Percentiles rank a stretch among this genome's conserved stretches.
Conservation (phyloP, 495 filamentous ascomycete species). For the Poronia punctata region DNA sequence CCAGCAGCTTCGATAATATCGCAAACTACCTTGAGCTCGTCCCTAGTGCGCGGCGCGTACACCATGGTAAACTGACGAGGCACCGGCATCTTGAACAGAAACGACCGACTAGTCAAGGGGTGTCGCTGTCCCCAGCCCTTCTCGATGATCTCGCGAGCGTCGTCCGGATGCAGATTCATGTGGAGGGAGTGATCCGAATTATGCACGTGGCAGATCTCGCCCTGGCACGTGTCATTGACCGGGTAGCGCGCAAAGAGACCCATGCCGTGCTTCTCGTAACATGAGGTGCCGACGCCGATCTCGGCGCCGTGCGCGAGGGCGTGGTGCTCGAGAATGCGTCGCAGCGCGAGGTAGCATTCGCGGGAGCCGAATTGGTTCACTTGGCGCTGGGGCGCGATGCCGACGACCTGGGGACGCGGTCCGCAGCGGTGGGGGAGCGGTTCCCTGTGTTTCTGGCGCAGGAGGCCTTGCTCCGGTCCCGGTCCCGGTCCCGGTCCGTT, state of each 20-base stretch:
- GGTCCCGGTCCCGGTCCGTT: too few relatives aligned
- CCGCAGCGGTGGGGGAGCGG: constrained; percentile 53
- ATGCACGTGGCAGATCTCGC: constrained; percentile 80
- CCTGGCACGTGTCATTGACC: constrained; percentile 58
- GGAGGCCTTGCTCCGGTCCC: too few relatives aligned
- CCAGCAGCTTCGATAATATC: constrained; percentile 64
- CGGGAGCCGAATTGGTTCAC: constrained; percentile 53
- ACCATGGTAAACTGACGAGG: constrained; percentile 70
- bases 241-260: constrained; percentile 59
- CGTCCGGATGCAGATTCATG: constrained; percentile 67
- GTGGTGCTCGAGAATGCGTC: constrained; percentile 44
- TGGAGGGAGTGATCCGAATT: constrained; percentile 68
- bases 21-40: constrained; percentile 61
- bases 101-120: constrained; percentile 57
- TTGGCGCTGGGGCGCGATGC: constrained; percentile 77
- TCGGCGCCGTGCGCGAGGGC: constrained; percentile 36
- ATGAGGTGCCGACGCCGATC: constrained; percentile 59
- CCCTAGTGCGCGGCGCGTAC: constrained; percentile 64
- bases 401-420: constrained; percentile 56
- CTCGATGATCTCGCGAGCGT: constrained; percentile 69
- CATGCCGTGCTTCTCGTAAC: constrained; percentile 73
- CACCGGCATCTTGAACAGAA: constrained; percentile 46
- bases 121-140: constrained; percentile 89
- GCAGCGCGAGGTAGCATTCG: constrained; percentile 46
- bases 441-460: constrained; percentile 19